Base-by-base conservation (phyloP, 371 early-diverging fungal genomes). In the Conidiobolus incongruus region DNA sequence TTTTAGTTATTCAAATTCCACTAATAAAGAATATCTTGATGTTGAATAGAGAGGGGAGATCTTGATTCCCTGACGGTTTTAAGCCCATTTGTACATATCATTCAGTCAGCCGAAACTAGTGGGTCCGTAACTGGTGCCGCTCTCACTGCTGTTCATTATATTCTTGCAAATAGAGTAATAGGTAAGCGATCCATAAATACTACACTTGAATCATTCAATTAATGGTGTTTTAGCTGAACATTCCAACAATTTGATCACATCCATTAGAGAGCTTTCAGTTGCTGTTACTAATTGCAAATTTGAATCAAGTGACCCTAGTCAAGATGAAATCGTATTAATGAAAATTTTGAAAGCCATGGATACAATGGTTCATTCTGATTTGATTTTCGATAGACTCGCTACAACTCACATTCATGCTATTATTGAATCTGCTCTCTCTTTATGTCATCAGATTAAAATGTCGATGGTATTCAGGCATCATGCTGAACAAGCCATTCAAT, bases 281-380 rank as follows among this genome's bases (percentile, higher is more conserved):
- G 78, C 92, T 5, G 88, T 84, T 3, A 83, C 90, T 0, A 83
- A 82, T 43, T 93, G 93, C 62, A 81, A 85, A 55, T 94, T 96
- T 54, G 92, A 90, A 52, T 83, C 87, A 0, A 85, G 89, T 1
- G 92, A 92, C 52, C 68, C 80, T 2, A 77, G 77, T 3, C 74
- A 86, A 0, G 95, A 96, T 52, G 97, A 96, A 56, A 70, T 82
- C 2, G 95, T 93, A 0, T 63, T 96, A 24, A 56, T 84, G 40
- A 75, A 77, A 49, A 88, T 94, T 50, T 61, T 96, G 13, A 74
- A 78, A 24, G 16, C 21, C 8, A 43, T 43, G 22, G 2, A 12
- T 20, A 15, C 23, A 4, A 6, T 35, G 4, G 16, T 43, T 13
- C n/a, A 16, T 13, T 26, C 23, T 19, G 19, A 31, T 7, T 31